Evolutionary conservation across 2,329 filamentous ascomycete species (phyloP).

Genomic region (Mycosphaerelloides madeirae): DNA sequence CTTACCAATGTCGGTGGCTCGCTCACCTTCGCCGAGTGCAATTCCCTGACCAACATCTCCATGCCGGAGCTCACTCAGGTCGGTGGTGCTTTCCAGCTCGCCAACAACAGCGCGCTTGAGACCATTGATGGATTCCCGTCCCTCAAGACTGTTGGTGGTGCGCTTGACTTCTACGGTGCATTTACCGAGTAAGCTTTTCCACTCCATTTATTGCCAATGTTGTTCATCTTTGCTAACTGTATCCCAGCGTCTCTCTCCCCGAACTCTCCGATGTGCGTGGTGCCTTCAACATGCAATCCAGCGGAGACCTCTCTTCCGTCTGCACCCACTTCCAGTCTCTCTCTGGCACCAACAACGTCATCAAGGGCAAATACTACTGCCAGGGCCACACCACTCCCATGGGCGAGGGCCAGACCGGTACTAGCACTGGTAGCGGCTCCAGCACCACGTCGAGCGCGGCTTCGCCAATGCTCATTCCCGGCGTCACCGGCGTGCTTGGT

Average conservation of each 20-base stretch:
- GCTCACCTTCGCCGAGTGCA: slow-evolving; percentile 55
- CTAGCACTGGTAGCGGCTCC: slow-evolving; percentile 24
- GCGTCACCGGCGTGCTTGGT: slow-evolving; percentile 43
- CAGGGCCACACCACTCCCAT: slow-evolving; percentile 33
- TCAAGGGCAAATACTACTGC: slow-evolving; percentile 44
- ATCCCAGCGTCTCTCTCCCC: slow-evolving; percentile 63
- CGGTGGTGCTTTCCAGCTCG: slow-evolving; percentile 75
- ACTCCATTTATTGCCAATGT: neutral
- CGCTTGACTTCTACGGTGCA: slow-evolving; percentile 77
- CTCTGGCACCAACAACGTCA: slow-evolving; percentile 36
- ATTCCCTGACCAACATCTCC: slow-evolving; percentile 64
- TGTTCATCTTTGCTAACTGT: slow-evolving; percentile 28
- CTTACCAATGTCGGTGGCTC: slow-evolving; percentile 61
- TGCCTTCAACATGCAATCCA: slow-evolving; percentile 49
- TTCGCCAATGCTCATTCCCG: slow-evolving; percentile 38
- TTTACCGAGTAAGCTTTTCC: slow-evolving; percentile 66
- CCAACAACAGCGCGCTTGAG: slow-evolving; percentile 78
- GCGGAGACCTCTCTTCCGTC: slow-evolving; percentile 36
- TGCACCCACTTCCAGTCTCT: slow-evolving; percentile 42
- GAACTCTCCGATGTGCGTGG: slow-evolving; percentile 43
- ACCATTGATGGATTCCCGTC: slow-evolving; percentile 62
- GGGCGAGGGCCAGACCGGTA: slow-evolving; percentile 28
- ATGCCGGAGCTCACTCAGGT: slow-evolving; percentile 65
- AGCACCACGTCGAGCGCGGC: slow-evolving; percentile 35
- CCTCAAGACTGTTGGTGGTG: slow-evolving; percentile 68